Evolutionary conservation across 2,329 filamentous ascomycete genomes (phyloP), one percentile per base, ranked within the genome.

Genomic region (Sphaceloma murrayae): DNA sequence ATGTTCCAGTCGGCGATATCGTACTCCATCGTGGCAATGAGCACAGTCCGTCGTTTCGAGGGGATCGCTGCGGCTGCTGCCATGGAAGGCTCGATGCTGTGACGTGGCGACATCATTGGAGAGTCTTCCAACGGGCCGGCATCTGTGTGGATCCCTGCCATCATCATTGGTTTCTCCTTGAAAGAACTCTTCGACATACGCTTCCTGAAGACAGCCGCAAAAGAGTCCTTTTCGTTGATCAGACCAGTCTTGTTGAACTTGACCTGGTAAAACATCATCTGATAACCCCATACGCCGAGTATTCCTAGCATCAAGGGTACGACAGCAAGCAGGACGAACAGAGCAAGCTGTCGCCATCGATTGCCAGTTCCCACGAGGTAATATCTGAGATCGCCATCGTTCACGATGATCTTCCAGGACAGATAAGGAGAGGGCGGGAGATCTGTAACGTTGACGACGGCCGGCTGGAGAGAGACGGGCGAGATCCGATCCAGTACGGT

Each of bases 21-120:
- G 59, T 82, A 82, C 58, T 82, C 78, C 75, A 82, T 80, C 5
- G 78, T 82, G 9, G 77, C 78, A 43, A 82, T 79, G 16, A 82
- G 67, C 2, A 80, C 73, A 22, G 71, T 80, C n/a, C 74, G 65
- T 18, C 58, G 52, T 45, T 57, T 57, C 10, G 34, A n/a, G 11
- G 22, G n/a, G 2, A 47, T 22, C 5, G 18, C 8, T 18, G 19
- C 40, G 9, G 30, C 42, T 29, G 38, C 31, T 14, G 24, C 39
- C 5, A 48, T 19, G 2, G 43, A 13, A 8, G 36, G 24, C 24
- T 40, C 36, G 17, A 40, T 30, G 7, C 36, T 40, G 16, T 40
- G 36, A 11, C 36, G 13, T 16, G 36, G 36, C 2, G 36, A 27
- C 14, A 30, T 19, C 2, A 40, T 40, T 22, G 36, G 30, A 11